Percentiles rank a stretch among this genome's conserved stretches.
phyloP scores from a whole-genome alignment of 2,329 filamentous ascomycete species.

The Fusarium ambrosium region DNA sequence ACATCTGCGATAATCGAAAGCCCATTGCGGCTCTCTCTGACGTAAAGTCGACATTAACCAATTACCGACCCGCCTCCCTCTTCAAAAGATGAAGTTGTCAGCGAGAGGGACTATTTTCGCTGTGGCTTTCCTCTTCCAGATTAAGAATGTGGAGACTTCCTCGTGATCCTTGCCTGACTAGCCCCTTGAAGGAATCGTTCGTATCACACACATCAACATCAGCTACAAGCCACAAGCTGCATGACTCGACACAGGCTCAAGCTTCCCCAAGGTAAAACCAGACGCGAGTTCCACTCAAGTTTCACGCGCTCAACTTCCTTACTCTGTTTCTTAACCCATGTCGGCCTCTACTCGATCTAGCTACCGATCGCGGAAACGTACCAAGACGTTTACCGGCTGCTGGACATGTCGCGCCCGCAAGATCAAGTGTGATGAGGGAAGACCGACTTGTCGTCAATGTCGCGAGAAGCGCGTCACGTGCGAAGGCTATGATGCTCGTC shows the following conservation, averaged over 20 bases:
- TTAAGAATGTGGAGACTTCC: neutral
- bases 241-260: neutral
- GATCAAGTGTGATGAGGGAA: constrained; percentile 55
- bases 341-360: constrained; percentile 3
- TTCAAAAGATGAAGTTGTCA: neutral
- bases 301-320: constrained; percentile 5
- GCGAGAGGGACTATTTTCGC: neutral
- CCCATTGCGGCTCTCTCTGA: neutral
- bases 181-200: neutral
- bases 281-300: neutral
- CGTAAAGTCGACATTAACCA: neutral
- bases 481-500: constrained; percentile 49
- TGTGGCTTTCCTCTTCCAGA: constrained; percentile 2
- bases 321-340: constrained; percentile 9
- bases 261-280: neutral
- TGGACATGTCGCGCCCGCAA: constrained; percentile 55
- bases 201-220: neutral
- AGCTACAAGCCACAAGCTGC: neutral
- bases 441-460: constrained; percentile 53
- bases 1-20: neutral
- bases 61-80: neutral
- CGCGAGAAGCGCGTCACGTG: constrained; percentile 47
- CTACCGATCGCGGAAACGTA: constrained; percentile 32
- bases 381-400: constrained; percentile 51
- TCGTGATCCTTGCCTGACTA: neutral